Evolutionary conservation across 2,329 filamentous ascomycete genomes (phyloP), one percentile per base, ranked within the genome.

Genomic region (Calycina marina): DNA sequence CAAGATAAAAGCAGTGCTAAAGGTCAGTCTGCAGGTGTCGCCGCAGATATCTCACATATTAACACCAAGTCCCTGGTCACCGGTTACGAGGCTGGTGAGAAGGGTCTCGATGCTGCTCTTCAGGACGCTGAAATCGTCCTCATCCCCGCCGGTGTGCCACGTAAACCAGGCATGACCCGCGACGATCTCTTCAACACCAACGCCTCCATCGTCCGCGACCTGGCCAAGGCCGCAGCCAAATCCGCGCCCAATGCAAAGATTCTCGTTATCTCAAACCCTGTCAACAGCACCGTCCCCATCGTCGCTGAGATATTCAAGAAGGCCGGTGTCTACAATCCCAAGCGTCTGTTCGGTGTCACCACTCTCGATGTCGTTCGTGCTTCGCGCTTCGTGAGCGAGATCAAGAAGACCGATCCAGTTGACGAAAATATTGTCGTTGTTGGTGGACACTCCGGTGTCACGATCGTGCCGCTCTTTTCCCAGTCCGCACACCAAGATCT

Each of bases 121-220:
- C 80, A 82, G 66, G 86, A 72, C 56, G 68, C 85, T 54, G 85
- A 96, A 63, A 77, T 98, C 51, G 83, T 98, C 55, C 75, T 98
- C 56, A 96, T 98, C 61, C 90, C 90, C 55, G 90, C 90, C 55
- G 90, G 90, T 71, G 88, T 98, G 48, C 90, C 90, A 57, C 85
- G 90, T 67, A 53, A 54, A 76, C 90, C 90, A 59, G 90, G 90
- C 65, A 98, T 98, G 90, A 93, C 82, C 66, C 86, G 90, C 71
- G 90, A 98, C 65, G 88, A 98, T 60, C 79, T 98, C 45, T 98
- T 98, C 85, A 96, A 96, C 77, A 98, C 88, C 72, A 98, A 98
- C 64, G 90, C 90, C 62, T 93, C 84, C 59, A 98, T 98, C 61
- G 90, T 98, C 59, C 86, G 88, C 56, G 90, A 96, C 64, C 77